These are phyloP conservation scores for Bromus sterilis DNA, from an alignment of 176 grass and related monocot species.

Conservation along the genomic window DNA sequence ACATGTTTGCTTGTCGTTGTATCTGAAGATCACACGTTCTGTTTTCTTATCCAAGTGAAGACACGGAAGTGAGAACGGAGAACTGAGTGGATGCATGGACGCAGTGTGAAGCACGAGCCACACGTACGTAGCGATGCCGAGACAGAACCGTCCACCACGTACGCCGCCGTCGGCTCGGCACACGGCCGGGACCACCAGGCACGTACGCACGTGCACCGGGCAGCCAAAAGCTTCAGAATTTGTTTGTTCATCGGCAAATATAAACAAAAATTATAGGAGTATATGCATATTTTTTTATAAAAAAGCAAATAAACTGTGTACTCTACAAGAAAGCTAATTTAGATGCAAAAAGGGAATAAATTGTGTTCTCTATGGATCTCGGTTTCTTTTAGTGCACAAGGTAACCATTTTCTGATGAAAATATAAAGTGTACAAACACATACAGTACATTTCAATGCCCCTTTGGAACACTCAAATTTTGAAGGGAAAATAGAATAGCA, in stretches of 20 bases:
- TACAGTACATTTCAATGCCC: background rate
- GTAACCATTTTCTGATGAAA: background rate
- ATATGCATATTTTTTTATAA: too few species aligned
- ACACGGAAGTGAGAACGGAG: background rate
- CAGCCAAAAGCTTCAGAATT: background rate
- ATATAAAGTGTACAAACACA: background rate
- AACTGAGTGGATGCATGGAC: background rate
- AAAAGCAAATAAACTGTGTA: too few species aligned
- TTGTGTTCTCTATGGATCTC: too few species aligned
- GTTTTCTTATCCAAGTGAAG: too few species aligned
- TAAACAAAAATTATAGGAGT: too few species aligned
- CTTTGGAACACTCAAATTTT: background rate
- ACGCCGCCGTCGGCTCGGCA: background rate
- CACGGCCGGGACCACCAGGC: background rate
- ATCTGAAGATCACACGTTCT: too few species aligned
- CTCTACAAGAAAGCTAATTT: too few species aligned
- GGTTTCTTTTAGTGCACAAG: too few species aligned
- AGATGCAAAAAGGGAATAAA: too few species aligned
- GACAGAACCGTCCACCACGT: background rate
- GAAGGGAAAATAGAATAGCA: background rate
- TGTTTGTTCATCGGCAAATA: background rate
- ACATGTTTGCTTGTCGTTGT: too few species aligned
- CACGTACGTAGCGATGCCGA: background rate
- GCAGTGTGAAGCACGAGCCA: background rate
- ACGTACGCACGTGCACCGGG: background rate